phyloP scores from a whole-genome alignment of 352 stramenopile genomes.

The Globisporangium alternatum region DNA sequence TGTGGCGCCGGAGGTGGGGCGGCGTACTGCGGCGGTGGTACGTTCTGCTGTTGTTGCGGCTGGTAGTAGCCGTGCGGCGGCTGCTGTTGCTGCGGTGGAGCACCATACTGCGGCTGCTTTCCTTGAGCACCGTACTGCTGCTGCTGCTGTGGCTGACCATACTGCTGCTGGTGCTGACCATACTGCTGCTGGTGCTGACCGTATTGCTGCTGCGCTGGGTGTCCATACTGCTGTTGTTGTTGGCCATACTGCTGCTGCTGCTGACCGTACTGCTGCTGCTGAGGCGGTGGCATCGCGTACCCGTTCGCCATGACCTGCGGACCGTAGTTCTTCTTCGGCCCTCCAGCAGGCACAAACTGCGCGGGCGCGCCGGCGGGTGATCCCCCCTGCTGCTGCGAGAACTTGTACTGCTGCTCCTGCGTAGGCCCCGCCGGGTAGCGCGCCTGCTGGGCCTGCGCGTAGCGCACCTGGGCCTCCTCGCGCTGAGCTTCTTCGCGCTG shows the following conservation, averaged over 20 bases:
- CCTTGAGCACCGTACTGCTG: slow-evolving; percentile 25
- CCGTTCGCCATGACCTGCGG: slow-evolving; percentile 45
- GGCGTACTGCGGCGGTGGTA: not conserved
- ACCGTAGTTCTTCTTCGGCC: slow-evolving; percentile 26
- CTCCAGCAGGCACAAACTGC: slow-evolving; percentile 13
- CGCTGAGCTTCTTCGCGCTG: slow-evolving; percentile 49
- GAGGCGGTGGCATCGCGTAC: slow-evolving; percentile 22
- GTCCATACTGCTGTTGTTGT: slow-evolving; percentile 10
- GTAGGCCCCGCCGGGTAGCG: slow-evolving; percentile 23
- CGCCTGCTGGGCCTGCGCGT: slow-evolving; percentile 46
- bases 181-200: slow-evolving; percentile 18
- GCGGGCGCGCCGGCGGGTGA: slow-evolving; percentile 11
- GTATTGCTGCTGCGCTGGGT: slow-evolving; percentile 11
- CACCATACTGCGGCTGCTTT: slow-evolving; percentile 26
- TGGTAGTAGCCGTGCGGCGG: slow-evolving; percentile 13
- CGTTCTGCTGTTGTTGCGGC: slow-evolving; percentile 4
- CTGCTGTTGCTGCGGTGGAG: slow-evolving; percentile 13
- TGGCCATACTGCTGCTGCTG: slow-evolving; percentile 16
- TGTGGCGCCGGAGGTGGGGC: slow-evolving; percentile 7
- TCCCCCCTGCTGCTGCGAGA: slow-evolving; percentile 31
- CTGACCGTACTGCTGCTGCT: slow-evolving; percentile 16
- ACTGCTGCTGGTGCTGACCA: slow-evolving; percentile 14
- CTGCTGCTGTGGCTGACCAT: slow-evolving; percentile 13
- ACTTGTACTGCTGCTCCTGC: slow-evolving; percentile 22
- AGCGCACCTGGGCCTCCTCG: slow-evolving; percentile 43